phyloP scores from a whole-genome alignment of 2,329 filamentous ascomycete genomes.

The Diaporthe sp. region DNA sequence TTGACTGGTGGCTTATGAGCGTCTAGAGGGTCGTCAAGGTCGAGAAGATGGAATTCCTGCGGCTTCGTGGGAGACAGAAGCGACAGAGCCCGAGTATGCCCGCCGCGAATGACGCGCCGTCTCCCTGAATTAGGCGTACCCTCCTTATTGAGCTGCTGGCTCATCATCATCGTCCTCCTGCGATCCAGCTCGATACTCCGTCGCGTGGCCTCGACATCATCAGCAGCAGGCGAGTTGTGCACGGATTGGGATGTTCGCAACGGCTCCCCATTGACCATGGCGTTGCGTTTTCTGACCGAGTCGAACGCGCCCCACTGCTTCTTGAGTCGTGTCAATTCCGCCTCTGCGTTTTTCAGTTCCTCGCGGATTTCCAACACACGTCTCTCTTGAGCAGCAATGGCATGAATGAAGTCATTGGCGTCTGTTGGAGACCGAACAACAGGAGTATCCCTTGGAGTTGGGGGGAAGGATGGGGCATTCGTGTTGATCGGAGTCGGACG shows the following conservation, averaged over 20 bases:
- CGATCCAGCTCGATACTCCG: constrained; percentile 75
- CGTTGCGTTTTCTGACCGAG: constrained; percentile 77
- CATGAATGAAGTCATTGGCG: constrained; percentile 80
- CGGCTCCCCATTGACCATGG: constrained; percentile 72
- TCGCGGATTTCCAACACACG: constrained; percentile 91
- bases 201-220: constrained; percentile 49
- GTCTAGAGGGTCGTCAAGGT: constrained; percentile 57
- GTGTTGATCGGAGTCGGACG: constrained; percentile 61
- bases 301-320: constrained; percentile 85
- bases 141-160: constrained; percentile 54
- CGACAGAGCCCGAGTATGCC: constrained; percentile 75
- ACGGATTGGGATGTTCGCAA: constrained; percentile 56
- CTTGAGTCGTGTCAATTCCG: constrained; percentile 80
- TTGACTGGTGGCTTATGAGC: constrained; percentile 50
- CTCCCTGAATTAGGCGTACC: constrained; percentile 52
- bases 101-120: constrained; percentile 76
- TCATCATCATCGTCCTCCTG: constrained; percentile 73
- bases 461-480: constrained; percentile 54
- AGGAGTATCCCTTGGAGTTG: constrained; percentile 61
- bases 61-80: constrained; percentile 78
- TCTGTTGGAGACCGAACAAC: constrained; percentile 59
- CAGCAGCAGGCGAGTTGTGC: constrained; percentile 33
- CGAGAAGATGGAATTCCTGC: constrained; percentile 55
- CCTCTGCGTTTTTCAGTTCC: constrained; percentile 85
- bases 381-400: constrained; percentile 91